Conservation (phyloP, 192 early-diverging fungal species). For the Thamnidium elegans region DNA sequence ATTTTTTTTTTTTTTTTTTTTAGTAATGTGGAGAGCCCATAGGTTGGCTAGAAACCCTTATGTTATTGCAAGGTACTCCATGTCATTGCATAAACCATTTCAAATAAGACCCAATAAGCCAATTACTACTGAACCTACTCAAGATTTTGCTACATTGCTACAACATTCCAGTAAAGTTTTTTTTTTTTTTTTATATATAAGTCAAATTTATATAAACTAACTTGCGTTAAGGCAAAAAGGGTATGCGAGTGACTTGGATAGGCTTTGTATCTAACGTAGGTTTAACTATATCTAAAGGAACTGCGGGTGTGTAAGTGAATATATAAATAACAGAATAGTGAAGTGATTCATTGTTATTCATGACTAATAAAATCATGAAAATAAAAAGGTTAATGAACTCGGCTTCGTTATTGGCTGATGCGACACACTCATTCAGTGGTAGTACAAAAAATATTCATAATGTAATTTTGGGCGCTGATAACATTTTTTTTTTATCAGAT, state of each 20-base stretch:
- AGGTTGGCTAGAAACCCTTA: too few relatives aligned
- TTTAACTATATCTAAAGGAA: constrained; percentile 57
- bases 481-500: constrained; percentile 33
- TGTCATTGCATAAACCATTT: too few relatives aligned
- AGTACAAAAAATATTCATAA: not conserved
- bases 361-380: not conserved
- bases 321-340: not conserved
- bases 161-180: constrained; percentile 9
- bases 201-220: not conserved
- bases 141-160: constrained; percentile 6
- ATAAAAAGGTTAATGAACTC: constrained; percentile 58
- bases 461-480: not conserved
- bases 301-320: constrained; percentile 50
- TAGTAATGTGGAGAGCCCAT: not conserved
- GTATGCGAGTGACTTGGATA: constrained; percentile 60
- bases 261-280: constrained; percentile 62
- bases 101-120: too few relatives aligned
- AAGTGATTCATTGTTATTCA: not conserved
- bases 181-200: not conserved
- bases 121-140: too few relatives aligned
- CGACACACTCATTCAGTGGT: constrained; percentile 73
- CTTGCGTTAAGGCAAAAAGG: constrained; percentile 38
- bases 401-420: constrained; percentile 78
- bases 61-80: too few relatives aligned
- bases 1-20: not conserved